These are phyloP conservation scores for Pseudopyrenochaeta lycopersici DNA, from an alignment of 2,329 filamentous ascomycete species.

Conservation along the genomic window DNA sequence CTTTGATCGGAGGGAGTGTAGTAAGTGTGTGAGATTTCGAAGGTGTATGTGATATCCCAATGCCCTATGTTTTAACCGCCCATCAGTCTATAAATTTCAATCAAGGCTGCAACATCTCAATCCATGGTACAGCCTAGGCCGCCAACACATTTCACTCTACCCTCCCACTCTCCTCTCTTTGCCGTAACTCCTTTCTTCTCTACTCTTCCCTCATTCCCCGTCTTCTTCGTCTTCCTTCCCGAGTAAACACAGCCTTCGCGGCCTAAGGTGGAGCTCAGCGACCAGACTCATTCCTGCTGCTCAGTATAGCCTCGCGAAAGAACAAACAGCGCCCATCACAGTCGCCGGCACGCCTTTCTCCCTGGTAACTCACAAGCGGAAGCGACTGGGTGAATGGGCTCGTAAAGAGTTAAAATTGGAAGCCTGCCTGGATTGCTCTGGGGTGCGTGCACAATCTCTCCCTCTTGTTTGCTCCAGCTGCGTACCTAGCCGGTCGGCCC, in stretches of 20 bases:
- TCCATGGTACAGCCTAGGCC: too few species aligned
- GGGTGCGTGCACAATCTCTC: slow-evolving; percentile 14
- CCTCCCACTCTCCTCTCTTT: not conserved
- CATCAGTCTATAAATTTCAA: not conserved
- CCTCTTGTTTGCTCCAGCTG: not conserved
- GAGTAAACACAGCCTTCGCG: slow-evolving; percentile 44
- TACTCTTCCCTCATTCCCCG: not conserved
- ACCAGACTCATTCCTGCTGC: slow-evolving; percentile 62
- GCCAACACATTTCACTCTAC: too few species aligned
- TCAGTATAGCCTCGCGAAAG: slow-evolving; percentile 64
- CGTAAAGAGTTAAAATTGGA: not conserved
- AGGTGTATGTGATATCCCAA: not conserved
- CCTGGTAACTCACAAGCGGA: slow-evolving; percentile 9
- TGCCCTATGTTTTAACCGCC: not conserved
- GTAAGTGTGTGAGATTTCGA: slow-evolving; percentile 1
- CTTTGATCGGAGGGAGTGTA: too few species aligned
- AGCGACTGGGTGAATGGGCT: slow-evolving; percentile 4
- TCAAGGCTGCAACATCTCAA: not conserved
- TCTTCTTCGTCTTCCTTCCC: not conserved
- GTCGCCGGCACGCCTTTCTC: slow-evolving; percentile 35
- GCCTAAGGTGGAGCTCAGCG: slow-evolving; percentile 62
- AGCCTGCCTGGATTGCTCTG: slow-evolving; percentile 7
- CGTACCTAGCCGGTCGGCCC: slow-evolving; percentile 10
- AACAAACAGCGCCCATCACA: slow-evolving; percentile 45
- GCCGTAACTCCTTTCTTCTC: not conserved